Percentiles rank a stretch among this genome's conserved stretches.
phyloP scores from a whole-genome alignment of 192 early-diverging fungal species.

The Umbelopsis isabellina region DNA sequence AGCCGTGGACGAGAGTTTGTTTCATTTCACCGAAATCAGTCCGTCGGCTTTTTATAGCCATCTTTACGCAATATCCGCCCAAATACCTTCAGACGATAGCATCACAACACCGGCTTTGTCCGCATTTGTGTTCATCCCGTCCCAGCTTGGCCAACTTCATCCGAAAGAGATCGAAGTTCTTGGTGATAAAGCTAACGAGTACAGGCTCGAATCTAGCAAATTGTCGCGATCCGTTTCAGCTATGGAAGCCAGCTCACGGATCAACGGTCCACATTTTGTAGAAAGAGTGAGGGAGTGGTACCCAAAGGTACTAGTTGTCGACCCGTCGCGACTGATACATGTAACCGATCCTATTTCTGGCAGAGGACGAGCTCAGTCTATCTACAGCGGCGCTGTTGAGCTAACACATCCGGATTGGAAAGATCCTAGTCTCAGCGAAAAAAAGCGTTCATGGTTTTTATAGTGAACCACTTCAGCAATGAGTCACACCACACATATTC shows the following conservation, averaged over 20 bases:
- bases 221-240: not conserved
- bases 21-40: not conserved
- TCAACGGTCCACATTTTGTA: not conserved
- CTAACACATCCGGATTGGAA: constrained; percentile 15
- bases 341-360: not conserved
- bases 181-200: not conserved
- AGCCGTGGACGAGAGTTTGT: not conserved
- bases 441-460: not conserved
- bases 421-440: not conserved
- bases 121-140: constrained; percentile 15
- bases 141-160: constrained; percentile 24
- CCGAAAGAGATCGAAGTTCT: not conserved
- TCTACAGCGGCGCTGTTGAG: not conserved
- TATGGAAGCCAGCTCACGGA: not conserved
- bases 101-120: not conserved
- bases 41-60: constrained; percentile 21
- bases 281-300: constrained; percentile 17
- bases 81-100: constrained; percentile 5
- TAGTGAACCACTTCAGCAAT: not conserved
- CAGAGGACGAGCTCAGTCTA: not conserved
- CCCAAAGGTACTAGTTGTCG: constrained; percentile 1
- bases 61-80: constrained; percentile 17
- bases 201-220: not conserved
- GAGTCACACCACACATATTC: not conserved
- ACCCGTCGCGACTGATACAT: not conserved